Conservation (phyloP, 1,139 yeast genomes). For the Kodamaea sp. region DNA sequence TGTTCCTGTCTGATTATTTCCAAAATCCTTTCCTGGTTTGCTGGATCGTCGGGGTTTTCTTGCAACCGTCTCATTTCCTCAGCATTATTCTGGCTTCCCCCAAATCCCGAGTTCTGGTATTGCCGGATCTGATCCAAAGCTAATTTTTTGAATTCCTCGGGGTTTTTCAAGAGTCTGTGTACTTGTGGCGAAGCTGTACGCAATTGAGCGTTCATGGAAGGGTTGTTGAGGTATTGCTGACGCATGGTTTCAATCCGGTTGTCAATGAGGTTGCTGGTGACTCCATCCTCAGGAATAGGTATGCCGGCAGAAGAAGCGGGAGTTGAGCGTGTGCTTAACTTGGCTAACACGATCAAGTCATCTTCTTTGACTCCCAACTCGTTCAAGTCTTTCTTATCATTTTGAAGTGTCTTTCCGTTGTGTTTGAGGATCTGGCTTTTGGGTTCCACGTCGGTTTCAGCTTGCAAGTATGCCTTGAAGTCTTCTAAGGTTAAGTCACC, state of each 20-base stretch:
- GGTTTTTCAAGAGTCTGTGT: constrained; percentile 50
- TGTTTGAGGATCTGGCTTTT: constrained; percentile 47
- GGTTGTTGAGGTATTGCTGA: constrained; percentile 45
- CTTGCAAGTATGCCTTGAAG: constrained; percentile 73
- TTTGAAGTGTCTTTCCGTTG: constrained; percentile 45
- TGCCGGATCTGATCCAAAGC: constrained; percentile 32
- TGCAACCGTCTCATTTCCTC: constrained; percentile 53
- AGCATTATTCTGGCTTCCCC: constrained; percentile 22
- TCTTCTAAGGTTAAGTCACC: constrained; percentile 66
- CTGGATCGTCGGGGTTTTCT: constrained; percentile 73
- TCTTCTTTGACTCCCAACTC: constrained; percentile 53
- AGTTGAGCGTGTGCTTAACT: not conserved
- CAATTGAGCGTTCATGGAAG: constrained; percentile 37
- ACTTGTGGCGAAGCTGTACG: constrained; percentile 41
- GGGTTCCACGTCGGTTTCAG: constrained; percentile 63
- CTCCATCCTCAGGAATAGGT: not conserved
- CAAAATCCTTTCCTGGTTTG: constrained; percentile 63
- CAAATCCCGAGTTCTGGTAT: constrained; percentile 12
- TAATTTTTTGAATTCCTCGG: constrained; percentile 51
- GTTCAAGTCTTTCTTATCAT: constrained; percentile 37
- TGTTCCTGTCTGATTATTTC: constrained; percentile 73
- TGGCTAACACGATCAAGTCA: constrained; percentile 50
- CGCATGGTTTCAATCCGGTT: constrained; percentile 53
- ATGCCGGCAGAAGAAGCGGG: not conserved
- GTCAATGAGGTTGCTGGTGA: constrained; percentile 20